A percentile compares a stretch with the other conserved stretches of the same genome.
Conservation (phyloP, 2,329 filamentous ascomycete genomes). For the Neurospora sp. region DNA sequence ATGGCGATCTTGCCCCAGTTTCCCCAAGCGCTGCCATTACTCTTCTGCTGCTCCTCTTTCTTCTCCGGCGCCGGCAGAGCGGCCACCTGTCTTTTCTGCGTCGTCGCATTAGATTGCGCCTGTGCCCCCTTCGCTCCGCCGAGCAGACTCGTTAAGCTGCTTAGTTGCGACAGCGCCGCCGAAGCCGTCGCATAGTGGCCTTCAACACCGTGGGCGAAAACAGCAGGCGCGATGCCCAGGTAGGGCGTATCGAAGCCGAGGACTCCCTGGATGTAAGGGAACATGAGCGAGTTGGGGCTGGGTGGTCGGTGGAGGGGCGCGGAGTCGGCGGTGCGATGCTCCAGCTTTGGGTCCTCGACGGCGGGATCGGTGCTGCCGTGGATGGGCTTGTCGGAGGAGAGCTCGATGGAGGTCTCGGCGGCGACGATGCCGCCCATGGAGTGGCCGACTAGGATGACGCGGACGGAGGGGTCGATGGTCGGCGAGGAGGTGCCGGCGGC, state of each 20-base stretch:
- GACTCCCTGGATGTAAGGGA: conserved; percentile 83
- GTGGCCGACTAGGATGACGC: conserved; percentile 74
- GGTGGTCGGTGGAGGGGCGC: conserved; percentile 23
- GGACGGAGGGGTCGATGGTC: conserved; percentile 77
- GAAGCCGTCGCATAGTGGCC: conserved; percentile 70
- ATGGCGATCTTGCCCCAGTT: conserved; percentile 79
- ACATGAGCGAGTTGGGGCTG: conserved; percentile 62
- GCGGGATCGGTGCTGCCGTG: conserved; percentile 29
- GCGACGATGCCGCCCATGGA: conserved; percentile 93
- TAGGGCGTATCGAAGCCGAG: conserved; percentile 94
- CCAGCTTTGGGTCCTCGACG: conserved; percentile 20
- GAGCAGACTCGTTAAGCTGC: conserved; percentile 61
- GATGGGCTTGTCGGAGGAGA: conserved; percentile 49
- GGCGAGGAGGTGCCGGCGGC: conserved; percentile 69
- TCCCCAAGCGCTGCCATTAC: conserved; percentile 46
- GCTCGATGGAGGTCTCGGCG: conserved; percentile 72
- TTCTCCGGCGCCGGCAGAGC: conserved; percentile 27
- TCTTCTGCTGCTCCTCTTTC: conserved; percentile 21
- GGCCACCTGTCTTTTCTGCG: conserved; percentile 26
- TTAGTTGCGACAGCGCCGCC: conserved; percentile 56
- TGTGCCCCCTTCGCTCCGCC: conserved; percentile 33
- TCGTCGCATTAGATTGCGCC: conserved; percentile 13
- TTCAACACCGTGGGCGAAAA: conserved; percentile 81
- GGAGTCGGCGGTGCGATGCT: conserved; percentile 28
- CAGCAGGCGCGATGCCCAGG: conserved; percentile 68